A percentile compares a stretch with the other conserved stretches of the same genome.
Conservation (phyloP, 2,329 filamentous ascomycete species). For the Akanthomyces uredinophilus region DNA sequence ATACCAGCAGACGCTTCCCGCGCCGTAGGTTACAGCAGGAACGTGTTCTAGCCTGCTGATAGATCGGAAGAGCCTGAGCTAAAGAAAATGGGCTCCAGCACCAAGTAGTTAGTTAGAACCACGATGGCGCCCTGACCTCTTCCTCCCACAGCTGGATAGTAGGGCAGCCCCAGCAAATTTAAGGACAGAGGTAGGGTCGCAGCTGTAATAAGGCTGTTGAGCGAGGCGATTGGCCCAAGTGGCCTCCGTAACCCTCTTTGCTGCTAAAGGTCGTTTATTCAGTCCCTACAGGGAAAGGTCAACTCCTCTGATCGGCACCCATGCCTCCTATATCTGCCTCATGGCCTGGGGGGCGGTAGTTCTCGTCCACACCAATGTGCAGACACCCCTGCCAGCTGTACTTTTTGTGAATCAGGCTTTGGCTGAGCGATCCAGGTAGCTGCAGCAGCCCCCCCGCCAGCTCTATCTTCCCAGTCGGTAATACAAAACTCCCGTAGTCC, state of each 20-base stretch:
- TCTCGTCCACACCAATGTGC: not conserved
- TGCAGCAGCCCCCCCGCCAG: constrained; percentile 1
- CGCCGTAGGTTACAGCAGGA: not conserved
- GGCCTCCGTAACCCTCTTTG: no score
- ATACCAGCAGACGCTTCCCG: not conserved
- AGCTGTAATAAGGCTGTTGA: not conserved
- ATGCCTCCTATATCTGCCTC: not conserved
- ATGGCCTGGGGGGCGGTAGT: not conserved
- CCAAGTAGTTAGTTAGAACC: constrained; percentile 3
- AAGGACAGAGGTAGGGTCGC: not conserved
- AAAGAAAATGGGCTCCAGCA: not conserved
- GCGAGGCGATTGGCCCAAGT: not conserved
- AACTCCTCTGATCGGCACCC: not conserved
- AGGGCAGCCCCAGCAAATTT: not conserved
- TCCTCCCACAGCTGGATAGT: not conserved
- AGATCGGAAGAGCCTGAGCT: not conserved
- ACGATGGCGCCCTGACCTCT: not conserved
- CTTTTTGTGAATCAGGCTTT: not conserved
- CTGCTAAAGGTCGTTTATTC: not conserved
- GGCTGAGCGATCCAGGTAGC: constrained; percentile 5
- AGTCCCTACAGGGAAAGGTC: not conserved
- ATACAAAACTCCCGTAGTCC: not conserved
- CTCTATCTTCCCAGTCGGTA: not conserved
- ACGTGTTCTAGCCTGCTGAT: not conserved
- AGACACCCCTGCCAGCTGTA: constrained; percentile 6